These are phyloP conservation scores for Cantharellus cinnabarinus DNA, from an alignment of 768 basidiomycete genomes.

Conservation along the genomic window DNA sequence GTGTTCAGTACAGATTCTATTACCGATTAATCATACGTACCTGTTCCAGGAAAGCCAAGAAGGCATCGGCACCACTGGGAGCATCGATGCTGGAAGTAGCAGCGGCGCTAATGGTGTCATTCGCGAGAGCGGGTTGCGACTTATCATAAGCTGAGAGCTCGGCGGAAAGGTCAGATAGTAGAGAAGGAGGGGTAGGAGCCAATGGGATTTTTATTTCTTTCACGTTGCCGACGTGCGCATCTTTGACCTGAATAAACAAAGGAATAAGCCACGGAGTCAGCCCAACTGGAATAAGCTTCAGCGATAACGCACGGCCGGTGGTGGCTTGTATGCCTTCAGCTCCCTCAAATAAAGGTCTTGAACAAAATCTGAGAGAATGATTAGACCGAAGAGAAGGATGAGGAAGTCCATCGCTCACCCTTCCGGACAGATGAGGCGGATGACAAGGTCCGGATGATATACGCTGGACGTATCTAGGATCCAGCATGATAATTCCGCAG, in stretches of 20 bases:
- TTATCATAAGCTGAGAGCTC: slow-evolving; percentile 77
- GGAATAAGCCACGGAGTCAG: not conserved
- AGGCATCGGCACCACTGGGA: slow-evolving; percentile 47
- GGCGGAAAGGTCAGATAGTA: slow-evolving; percentile 70
- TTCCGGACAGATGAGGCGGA: too few species aligned
- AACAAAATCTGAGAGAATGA: slow-evolving; percentile 47
- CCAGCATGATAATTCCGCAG: too few species aligned
- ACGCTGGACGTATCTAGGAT: too few species aligned
- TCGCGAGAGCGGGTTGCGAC: slow-evolving; percentile 35
- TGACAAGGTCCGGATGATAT: too few species aligned
- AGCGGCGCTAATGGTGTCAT: slow-evolving; percentile 18
- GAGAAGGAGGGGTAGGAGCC: slow-evolving; percentile 48
- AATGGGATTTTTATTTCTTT: slow-evolving; percentile 63
- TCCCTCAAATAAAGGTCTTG: slow-evolving; percentile 84
- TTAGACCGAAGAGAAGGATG: not conserved
- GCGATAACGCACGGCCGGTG: slow-evolving; percentile 34
- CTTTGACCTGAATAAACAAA: slow-evolving; percentile 42
- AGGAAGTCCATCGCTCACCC: too few species aligned
- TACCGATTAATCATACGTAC: not conserved
- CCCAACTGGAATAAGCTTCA: not conserved
- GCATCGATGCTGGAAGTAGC: slow-evolving; percentile 20
- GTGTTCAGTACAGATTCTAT: not conserved
- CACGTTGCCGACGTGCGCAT: slow-evolving; percentile 75
- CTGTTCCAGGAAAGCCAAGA: slow-evolving; percentile 52
- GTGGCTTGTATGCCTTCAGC: slow-evolving; percentile 75